phyloP scores from a whole-genome alignment of 345 rosid genomes.

The Brassica incana region DNA sequence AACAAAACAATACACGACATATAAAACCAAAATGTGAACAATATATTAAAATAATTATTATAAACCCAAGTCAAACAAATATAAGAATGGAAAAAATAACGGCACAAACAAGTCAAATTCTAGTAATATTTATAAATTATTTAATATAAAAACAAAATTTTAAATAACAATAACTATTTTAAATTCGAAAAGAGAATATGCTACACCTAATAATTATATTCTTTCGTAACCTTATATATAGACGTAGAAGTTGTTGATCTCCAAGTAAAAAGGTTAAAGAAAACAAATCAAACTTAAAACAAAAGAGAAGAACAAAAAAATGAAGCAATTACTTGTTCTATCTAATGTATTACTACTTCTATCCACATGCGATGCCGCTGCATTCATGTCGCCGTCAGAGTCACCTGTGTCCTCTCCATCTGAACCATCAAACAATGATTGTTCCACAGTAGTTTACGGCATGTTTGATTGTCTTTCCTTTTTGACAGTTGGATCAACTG shows the following conservation, averaged over 20 bases:
- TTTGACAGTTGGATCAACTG: conserved; percentile 1
- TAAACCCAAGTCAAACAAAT: too few relatives aligned
- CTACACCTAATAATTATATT: neutral
- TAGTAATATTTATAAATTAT: too few relatives aligned
- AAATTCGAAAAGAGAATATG: neutral
- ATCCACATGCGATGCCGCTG: neutral
- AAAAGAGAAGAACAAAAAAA: neutral
- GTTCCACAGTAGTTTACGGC: conserved; percentile 6
- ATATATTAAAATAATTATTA: too few relatives aligned
- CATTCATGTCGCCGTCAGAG: neutral
- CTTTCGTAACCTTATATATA: neutral
- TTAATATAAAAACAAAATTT: too few relatives aligned
- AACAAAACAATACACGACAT: too few relatives aligned
- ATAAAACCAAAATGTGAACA: too few relatives aligned
- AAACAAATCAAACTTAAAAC: neutral
- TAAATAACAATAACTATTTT: too few relatives aligned
- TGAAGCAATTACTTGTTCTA: neutral
- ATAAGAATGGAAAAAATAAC: too few relatives aligned
- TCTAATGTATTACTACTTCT: neutral
- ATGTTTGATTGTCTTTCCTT: conserved; percentile 29
- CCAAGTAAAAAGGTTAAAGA: neutral
- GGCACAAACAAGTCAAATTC: too few relatives aligned
- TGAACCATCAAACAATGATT: conserved; percentile 16
- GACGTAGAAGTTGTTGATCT: neutral
- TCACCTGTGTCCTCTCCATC: neutral